A percentile compares a stretch with the other conserved stretches of the same genome.
These are phyloP conservation scores for Globisporangium viniferum DNA, from an alignment of 352 stramenopile genomes.

Conservation along the genomic window DNA sequence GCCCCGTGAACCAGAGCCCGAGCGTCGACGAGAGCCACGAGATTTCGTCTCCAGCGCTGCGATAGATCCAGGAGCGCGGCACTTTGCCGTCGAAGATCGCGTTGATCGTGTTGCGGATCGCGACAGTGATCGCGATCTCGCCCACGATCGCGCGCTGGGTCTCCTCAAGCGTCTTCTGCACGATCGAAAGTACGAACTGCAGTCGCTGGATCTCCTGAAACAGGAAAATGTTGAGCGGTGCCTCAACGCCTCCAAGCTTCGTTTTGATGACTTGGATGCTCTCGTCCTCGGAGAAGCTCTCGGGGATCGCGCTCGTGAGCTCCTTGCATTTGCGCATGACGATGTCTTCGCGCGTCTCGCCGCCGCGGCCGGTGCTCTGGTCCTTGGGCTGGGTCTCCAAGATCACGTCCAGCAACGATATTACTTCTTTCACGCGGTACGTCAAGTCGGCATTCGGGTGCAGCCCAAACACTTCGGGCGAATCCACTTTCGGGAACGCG, in stretches of 20 bases:
- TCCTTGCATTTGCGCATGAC: constrained; percentile 61
- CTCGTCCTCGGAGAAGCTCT: constrained; percentile 45
- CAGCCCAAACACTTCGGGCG: constrained; percentile 78
- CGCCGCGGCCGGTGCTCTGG: constrained; percentile 21
- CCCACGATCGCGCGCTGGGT: constrained; percentile 56
- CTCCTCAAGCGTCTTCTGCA: constrained; percentile 47
- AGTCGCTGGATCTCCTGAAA: constrained; percentile 73
- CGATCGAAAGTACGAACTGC: constrained; percentile 49
- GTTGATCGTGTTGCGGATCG: constrained; percentile 55
- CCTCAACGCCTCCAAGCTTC: constrained; percentile 63
- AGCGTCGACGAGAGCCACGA: constrained; percentile 67
- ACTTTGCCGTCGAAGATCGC: constrained; percentile 74
- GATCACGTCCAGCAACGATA: constrained; percentile 53
- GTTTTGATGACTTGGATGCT: constrained; percentile 36
- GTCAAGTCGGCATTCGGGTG: constrained; percentile 80
- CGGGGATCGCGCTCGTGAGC: constrained; percentile 41
- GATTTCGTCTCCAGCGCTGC: constrained; percentile 52
- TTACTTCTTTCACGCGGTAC: constrained; percentile 77
- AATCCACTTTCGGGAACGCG: constrained; percentile 66
- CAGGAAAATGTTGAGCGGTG: constrained; percentile 75
- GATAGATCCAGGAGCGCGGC: constrained; percentile 47
- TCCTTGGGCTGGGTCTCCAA: constrained; percentile 68
- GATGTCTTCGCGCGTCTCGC: constrained; percentile 61
- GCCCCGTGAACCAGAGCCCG: constrained; percentile 63
- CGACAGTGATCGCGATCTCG: constrained; percentile 53